Percentiles rank a stretch among this genome's conserved stretches.
Conservation (phyloP, 257 asterid species). For the Solanum etuberosum region DNA sequence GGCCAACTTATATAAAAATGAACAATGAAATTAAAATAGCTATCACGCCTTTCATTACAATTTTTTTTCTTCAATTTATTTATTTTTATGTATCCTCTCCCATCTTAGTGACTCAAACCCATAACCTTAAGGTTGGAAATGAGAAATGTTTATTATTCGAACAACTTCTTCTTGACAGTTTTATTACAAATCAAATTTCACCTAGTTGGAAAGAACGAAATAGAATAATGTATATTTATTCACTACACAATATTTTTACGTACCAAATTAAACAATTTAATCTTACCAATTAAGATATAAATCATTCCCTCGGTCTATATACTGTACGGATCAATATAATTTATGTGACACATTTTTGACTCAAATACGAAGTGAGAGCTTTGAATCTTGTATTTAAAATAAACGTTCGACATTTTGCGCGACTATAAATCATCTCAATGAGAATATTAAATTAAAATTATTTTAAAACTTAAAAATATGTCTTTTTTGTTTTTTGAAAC, state of each 20-base stretch:
- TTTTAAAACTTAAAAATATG: background rate
- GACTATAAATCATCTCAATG: background rate
- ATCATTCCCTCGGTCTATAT: background rate
- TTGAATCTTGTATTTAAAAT: background rate
- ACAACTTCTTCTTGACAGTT: no score
- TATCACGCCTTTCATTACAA: background rate
- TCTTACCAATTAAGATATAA: background rate
- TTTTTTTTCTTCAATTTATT: no score
- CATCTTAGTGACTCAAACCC: fast-evolving
- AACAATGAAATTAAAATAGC: background rate
- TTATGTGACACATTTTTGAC: background rate
- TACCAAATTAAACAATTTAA: background rate
- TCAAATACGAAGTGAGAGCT: background rate
- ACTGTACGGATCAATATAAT: no score
- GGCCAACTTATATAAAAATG: background rate
- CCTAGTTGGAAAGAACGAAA: background rate
- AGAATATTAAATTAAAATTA: background rate
- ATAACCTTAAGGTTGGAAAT: no score
- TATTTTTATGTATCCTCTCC: no score
- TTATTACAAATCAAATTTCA: background rate
- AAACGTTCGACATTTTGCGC: background rate
- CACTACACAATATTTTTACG: background rate
- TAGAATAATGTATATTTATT: background rate
- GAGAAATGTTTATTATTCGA: no score
- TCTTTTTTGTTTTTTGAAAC: background rate